Conservation (phyloP, 2,329 filamentous ascomycete genomes). For the Aspergillus aculeatinus region DNA sequence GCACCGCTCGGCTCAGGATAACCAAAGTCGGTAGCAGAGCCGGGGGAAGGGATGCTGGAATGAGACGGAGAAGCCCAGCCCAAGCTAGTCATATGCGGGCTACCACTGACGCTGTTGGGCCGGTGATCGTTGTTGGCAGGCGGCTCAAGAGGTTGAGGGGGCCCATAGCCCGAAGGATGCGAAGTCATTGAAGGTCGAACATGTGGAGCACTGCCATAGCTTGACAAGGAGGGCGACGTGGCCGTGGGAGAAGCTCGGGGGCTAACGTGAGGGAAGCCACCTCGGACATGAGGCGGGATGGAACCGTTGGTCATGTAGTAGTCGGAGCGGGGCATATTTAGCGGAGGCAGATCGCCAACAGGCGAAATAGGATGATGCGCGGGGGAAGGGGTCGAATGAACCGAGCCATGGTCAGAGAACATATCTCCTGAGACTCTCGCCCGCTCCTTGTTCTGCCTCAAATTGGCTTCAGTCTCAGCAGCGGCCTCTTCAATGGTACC, state of each 20-base stretch:
- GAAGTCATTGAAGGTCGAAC: constrained; percentile 69
- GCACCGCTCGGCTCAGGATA: constrained; percentile 72
- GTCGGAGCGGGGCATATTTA: constrained; percentile 70
- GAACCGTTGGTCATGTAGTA: constrained; percentile 79
- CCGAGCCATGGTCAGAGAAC: constrained; percentile 47
- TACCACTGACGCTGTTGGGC: constrained; percentile 71
- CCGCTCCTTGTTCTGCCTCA: constrained; percentile 58
- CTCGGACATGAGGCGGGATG: constrained; percentile 78
- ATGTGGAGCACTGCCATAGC: constrained; percentile 53
- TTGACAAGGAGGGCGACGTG: constrained; percentile 64
- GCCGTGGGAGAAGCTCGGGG: constrained; percentile 63
- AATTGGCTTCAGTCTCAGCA: constrained; percentile 79
- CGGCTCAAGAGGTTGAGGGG: constrained; percentile 78
- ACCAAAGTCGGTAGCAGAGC: constrained; percentile 70
- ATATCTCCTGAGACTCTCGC: constrained; percentile 38
- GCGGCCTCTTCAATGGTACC: constrained; percentile 94
- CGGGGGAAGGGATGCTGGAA: constrained; percentile 69
- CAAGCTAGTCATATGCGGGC: constrained; percentile 77
- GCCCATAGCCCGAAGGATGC: constrained; percentile 79
- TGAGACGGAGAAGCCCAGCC: constrained; percentile 87
- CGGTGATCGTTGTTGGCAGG: constrained; percentile 76
- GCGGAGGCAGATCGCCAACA: constrained; percentile 68
- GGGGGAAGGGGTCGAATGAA: constrained; percentile 72
- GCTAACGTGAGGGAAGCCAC: constrained; percentile 69
- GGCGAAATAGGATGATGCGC: constrained; percentile 80